phyloP scores from a whole-genome alignment of 495 filamentous ascomycete species.

The Penicillium parvum region DNA sequence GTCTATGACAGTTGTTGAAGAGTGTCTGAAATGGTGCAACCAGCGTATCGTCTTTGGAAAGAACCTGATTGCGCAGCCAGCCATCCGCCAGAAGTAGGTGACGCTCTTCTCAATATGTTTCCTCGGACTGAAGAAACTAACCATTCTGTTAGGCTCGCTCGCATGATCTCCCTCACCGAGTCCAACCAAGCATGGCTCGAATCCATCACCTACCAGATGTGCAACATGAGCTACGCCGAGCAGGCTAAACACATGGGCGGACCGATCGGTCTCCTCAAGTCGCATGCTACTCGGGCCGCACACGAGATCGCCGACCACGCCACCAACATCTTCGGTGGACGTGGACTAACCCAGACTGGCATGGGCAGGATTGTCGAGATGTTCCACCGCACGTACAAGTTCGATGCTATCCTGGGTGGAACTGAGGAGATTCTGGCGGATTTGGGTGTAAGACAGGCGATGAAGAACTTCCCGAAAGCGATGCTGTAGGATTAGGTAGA shows the following conservation, averaged over 20 bases:
- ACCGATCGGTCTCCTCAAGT: constrained; percentile 81
- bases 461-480: constrained; percentile 78
- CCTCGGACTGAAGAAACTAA: constrained; percentile 7
- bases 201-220: constrained; percentile 82
- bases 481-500: constrained; percentile 54
- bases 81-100: constrained; percentile 72
- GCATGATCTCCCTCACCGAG: constrained; percentile 81
- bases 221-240: constrained; percentile 73
- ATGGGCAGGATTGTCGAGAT: constrained; percentile 80
- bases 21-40: constrained; percentile 86
- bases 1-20: constrained; percentile 68
- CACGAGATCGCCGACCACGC: constrained; percentile 80
- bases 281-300: constrained; percentile 66
- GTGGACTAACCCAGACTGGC: constrained; percentile 73
- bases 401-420: constrained; percentile 81
- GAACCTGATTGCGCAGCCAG: constrained; percentile 75
- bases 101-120: background rate
- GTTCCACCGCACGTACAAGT: constrained; percentile 83
- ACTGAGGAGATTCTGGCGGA: constrained; percentile 83
- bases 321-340: constrained; percentile 82
- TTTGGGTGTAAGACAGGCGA: constrained; percentile 75
- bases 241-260: constrained; percentile 73
- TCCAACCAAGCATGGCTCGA: constrained; percentile 84
- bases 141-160: constrained; percentile 53
- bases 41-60: constrained; percentile 85